phyloP scores from a whole-genome alignment of 495 filamentous ascomycete species.

The Trichoderma gamsii region DNA sequence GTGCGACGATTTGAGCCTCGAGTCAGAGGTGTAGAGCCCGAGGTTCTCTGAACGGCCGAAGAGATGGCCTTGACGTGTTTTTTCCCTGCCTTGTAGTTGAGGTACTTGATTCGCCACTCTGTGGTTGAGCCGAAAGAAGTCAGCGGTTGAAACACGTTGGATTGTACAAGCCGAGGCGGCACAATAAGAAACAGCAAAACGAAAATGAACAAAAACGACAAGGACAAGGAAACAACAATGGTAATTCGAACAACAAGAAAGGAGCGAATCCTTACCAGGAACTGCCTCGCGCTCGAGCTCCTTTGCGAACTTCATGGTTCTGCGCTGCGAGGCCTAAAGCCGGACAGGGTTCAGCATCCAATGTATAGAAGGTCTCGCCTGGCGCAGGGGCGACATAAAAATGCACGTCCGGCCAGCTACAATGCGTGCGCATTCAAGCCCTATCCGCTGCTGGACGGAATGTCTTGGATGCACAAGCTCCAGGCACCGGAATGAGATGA shows the following conservation, averaged over 20 bases:
- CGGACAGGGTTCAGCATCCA: not conserved
- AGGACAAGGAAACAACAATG: not conserved
- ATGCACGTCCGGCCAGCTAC: not conserved
- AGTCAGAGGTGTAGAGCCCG: constrained; percentile 40
- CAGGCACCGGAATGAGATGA: constrained; percentile 10
- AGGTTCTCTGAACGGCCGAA: constrained; percentile 62
- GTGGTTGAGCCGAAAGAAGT: constrained; percentile 14
- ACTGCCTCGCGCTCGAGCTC: constrained; percentile 83
- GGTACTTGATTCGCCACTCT: constrained; percentile 89
- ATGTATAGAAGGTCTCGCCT: not conserved
- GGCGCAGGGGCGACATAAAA: constrained; percentile 8
- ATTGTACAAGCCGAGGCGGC: not conserved
- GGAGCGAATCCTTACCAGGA: constrained; percentile 44
- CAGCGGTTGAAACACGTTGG: not conserved
- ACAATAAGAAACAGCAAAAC: not conserved
- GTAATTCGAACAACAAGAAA: not conserved
- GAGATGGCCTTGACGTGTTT: constrained; percentile 79
- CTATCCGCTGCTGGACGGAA: not conserved
- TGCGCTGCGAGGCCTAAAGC: not conserved
- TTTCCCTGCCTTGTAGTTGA: constrained; percentile 90
- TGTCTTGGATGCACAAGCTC: not conserved
- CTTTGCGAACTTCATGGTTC: constrained; percentile 48
- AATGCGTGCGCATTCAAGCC: not conserved
- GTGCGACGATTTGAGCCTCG: not conserved
- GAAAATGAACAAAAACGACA: not conserved